Evolutionary conservation across 352 stramenopile species (phyloP).

Genomic region (Globisporangium paroecandrum): DNA sequence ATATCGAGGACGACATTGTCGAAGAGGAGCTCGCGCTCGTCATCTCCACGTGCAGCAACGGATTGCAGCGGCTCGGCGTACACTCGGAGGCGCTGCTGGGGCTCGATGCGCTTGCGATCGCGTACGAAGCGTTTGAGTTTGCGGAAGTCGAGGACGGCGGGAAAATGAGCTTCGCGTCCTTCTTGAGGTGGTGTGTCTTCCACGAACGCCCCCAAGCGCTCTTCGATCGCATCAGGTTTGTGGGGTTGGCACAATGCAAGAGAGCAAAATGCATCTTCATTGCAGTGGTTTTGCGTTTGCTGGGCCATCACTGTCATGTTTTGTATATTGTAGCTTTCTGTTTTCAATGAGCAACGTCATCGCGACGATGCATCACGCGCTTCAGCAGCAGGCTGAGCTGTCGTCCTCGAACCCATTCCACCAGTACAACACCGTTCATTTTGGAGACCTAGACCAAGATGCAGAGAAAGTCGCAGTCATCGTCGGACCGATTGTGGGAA

Average conservation of each 20-base stretch:
- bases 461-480: constrained; percentile 29
- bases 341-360: constrained; percentile 37
- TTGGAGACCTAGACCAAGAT: constrained; percentile 16
- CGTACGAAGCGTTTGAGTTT: constrained; percentile 68
- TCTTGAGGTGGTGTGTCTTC: constrained; percentile 65
- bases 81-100: constrained; percentile 24
- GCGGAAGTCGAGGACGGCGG: constrained; percentile 51
- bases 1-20: constrained; percentile 73
- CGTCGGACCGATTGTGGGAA: constrained; percentile 37
- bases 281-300: neutral
- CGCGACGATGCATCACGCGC: constrained; percentile 27
- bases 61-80: constrained; percentile 37
- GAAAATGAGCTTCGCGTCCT: constrained; percentile 69
- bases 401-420: constrained; percentile 19
- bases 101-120: constrained; percentile 49
- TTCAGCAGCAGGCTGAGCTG: constrained; percentile 21
- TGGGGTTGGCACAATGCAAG: neutral
- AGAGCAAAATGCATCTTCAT: neutral
- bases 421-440: constrained; percentile 34
- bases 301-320: neutral
- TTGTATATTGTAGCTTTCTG: constrained; percentile 29
- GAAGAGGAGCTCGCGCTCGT: constrained; percentile 67
- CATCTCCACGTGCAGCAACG: constrained; percentile 47
- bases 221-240: constrained; percentile 50
- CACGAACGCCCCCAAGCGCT: constrained; percentile 53